Evolutionary conservation across 2,329 filamentous ascomycete genomes (phyloP).

Genomic region (Arthrobotrys musiformis): DNA sequence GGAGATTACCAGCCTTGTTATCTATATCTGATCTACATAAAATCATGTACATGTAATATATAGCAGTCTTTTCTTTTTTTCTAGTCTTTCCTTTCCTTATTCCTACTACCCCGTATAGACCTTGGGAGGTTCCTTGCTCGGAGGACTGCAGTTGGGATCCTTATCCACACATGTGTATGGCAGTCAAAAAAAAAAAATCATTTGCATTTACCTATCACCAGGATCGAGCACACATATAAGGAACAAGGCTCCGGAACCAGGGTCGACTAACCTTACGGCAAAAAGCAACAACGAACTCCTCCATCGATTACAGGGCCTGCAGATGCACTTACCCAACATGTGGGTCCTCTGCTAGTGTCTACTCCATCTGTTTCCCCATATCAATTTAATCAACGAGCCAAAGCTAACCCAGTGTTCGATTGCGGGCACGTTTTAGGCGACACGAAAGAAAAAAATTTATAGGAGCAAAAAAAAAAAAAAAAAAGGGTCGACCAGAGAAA

Average conservation of each 20-base stretch:
- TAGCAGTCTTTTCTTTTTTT: slow-evolving; percentile 16
- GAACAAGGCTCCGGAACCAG: slow-evolving; percentile 53
- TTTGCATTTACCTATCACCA: slow-evolving; percentile 42
- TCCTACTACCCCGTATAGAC: slow-evolving; percentile 1
- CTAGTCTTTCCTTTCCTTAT: neutral
- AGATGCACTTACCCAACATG: slow-evolving; percentile 53
- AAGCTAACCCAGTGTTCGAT: slow-evolving; percentile 39
- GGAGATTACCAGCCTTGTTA: slow-evolving; percentile 49
- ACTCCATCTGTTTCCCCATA: slow-evolving; percentile 55
- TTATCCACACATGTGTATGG: slow-evolving; percentile 28
- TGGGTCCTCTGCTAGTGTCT: slow-evolving; percentile 49
- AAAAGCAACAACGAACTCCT: slow-evolving; percentile 56
- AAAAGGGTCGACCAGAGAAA: neutral
- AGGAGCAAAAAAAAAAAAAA: slow-evolving; percentile 27
- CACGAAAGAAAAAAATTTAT: slow-evolving; percentile 37
- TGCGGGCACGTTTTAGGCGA: slow-evolving; percentile 51
- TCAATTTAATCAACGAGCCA: slow-evolving; percentile 24
- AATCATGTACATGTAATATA: neutral
- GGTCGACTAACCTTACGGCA: slow-evolving; percentile 54
- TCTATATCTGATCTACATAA: slow-evolving; percentile 53
- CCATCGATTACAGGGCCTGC: slow-evolving; percentile 51
- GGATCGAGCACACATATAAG: slow-evolving; percentile 49
- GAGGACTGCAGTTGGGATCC: slow-evolving; percentile 12
- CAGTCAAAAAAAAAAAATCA: slow-evolving; percentile 18
- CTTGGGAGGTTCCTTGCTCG: slow-evolving; percentile 11